Percentiles rank a stretch among this genome's conserved stretches.
Evolutionary conservation across 768 basidiomycete species (phyloP).

Genomic region (Leucogyrophana mollusca): DNA sequence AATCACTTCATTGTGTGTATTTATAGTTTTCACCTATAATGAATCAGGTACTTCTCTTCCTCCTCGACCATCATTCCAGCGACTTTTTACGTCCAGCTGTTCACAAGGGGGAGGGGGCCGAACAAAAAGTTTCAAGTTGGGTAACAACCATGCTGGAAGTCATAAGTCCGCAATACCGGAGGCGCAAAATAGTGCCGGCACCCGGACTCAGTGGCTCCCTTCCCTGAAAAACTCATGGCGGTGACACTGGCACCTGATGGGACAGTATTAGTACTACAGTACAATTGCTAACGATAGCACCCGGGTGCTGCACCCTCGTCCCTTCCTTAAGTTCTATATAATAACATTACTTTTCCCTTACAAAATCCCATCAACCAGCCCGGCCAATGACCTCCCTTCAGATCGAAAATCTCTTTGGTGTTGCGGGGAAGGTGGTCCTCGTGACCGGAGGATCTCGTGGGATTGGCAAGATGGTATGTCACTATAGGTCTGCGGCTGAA

Average conservation of each 20-base stretch:
- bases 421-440: slow-evolving; percentile 53
- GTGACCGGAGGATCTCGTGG: slow-evolving; percentile 68
- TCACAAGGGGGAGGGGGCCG: no score
- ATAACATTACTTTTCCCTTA: neutral
- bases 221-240: slow-evolving; percentile 14
- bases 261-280: slow-evolving; percentile 2
- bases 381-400: slow-evolving; percentile 38
- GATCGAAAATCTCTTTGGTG: slow-evolving; percentile 42
- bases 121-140: no score
- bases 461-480: slow-evolving; percentile 60
- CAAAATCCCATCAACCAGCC: neutral
- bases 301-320: neutral
- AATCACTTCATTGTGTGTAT: slow-evolving; percentile 9
- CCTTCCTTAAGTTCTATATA: neutral
- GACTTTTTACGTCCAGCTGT: no score
- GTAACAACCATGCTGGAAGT: no score
- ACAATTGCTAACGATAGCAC: slow-evolving; percentile 1
- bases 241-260: slow-evolving; percentile 3
- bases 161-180: no score
- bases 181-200: slow-evolving; percentile 3
- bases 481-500: neutral
- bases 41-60: slow-evolving; percentile 24
- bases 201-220: slow-evolving; percentile 8
- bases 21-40: slow-evolving; percentile 18
- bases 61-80: neutral